Conservation (phyloP, 805 yeast genomes). For the Candida nemodendra region DNA sequence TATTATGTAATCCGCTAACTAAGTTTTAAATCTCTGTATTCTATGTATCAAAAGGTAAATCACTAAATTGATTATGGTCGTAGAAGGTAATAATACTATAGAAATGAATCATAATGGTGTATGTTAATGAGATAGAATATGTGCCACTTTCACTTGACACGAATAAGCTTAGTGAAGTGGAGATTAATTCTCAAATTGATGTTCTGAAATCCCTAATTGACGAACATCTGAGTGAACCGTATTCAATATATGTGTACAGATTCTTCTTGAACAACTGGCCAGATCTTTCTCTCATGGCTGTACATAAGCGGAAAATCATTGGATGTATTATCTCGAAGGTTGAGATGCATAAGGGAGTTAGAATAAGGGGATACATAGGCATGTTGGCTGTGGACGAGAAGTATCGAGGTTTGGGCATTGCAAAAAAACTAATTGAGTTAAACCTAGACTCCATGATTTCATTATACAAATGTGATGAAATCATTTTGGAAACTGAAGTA, state of each 20-base stretch:
- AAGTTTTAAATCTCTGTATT: no score
- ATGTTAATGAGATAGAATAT: constrained; percentile 20
- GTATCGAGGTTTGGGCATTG: constrained; percentile 79
- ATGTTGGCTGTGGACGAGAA: constrained; percentile 83
- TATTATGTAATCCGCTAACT: no score
- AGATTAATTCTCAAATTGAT: constrained; percentile 42
- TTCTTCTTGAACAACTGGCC: constrained; percentile 93
- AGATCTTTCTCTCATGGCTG: constrained; percentile 67
- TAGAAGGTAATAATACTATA: no score
- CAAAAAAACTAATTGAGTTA: constrained; percentile 62
- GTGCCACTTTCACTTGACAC: constrained; percentile 23
- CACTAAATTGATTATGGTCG: no score
- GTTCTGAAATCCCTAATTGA: constrained; percentile 59
- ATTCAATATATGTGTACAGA: constrained; percentile 88
- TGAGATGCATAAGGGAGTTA: constrained; percentile 69
- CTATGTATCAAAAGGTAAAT: no score
- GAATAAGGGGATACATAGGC: constrained; percentile 90
- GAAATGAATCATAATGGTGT: constrained; percentile 2
- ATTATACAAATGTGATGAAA: constrained; percentile 74
- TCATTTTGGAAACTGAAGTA: constrained; percentile 91
- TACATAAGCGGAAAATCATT: constrained; percentile 44
- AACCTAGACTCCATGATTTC: constrained; percentile 64
- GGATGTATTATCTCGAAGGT: constrained; percentile 86
- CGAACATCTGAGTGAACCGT: constrained; percentile 85
- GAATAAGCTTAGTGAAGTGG: constrained; percentile 6